Base-by-base conservation (phyloP, 2,329 filamentous ascomycete genomes). In the Epichloe scottii region DNA sequence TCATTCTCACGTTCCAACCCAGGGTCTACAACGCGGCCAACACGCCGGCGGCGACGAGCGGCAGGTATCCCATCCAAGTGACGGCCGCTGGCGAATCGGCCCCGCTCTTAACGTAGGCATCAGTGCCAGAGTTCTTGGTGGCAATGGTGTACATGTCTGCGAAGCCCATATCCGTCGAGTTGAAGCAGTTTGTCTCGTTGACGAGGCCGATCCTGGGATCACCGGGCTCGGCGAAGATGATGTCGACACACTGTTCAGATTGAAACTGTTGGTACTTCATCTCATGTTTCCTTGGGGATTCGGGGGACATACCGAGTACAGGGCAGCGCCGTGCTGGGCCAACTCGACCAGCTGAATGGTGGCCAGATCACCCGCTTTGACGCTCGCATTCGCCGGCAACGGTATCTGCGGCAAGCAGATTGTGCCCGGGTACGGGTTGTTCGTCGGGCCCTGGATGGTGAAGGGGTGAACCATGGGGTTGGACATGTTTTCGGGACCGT, bases 341-440 rank as follows among this genome's bases (percentile, higher is more conserved):
- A 81, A 69, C 72, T 95, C 88, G 26, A 96, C 82, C 3, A 95
- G 68, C 64, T 96, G 90, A 52, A 96, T 93, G 0, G 90, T 95
- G 23, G 89, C 89, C 63, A 87, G 83, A 69, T 95, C 87, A n/a
- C 93, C 93, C 0, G 83, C 71, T 46, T 86, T 82, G 45, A 89
- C 84, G 1, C 70, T 80, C 43, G 82, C 71, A 59, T 86, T 85
- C 5, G 72, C 74, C 0, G 93, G 93, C 40, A 97, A 71, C 1
- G 89, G 87, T 1, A 97, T 84, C 65, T 96, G 89, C 0, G 90
- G 89, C 45, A 97, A 71, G 64, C 93, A 98, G 62, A 97, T 81
- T 3, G 84, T 86, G 54, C 90, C 91, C 0, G 87, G 86, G 66
- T 90, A 98, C n/a, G 87, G 82, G 52, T 83, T 77, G 67, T 89